These are phyloP conservation scores for Calocybe gangraenosa DNA, from an alignment of 768 basidiomycete genomes.

Conservation along the genomic window DNA sequence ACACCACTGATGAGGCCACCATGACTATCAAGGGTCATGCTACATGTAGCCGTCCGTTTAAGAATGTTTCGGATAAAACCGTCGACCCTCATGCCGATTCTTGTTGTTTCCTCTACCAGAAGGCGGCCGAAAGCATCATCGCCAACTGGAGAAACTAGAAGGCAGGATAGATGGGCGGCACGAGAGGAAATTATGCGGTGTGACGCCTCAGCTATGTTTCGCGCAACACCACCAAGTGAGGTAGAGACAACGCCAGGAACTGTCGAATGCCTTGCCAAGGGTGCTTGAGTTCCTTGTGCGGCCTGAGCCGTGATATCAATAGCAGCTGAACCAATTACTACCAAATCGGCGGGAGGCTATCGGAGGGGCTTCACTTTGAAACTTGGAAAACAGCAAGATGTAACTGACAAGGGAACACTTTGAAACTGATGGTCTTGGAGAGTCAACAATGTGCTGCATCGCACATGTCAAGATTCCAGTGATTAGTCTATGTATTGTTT, in stretches of 20 bases:
- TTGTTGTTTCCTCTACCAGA: constrained; percentile 50
- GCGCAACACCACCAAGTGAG: constrained; percentile 83
- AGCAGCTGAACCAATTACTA: constrained; percentile 84
- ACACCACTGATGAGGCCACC: constrained; percentile 82
- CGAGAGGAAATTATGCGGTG: constrained; percentile 52
- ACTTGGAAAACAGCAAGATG: background rate
- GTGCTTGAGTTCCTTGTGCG: constrained; percentile 25
- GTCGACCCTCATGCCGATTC: constrained; percentile 77
- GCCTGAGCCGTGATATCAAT: constrained; percentile 78
- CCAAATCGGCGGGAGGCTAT: constrained; percentile 41
- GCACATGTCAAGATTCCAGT: background rate
- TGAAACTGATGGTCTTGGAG: constrained; percentile 2
- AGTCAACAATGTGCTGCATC: background rate
- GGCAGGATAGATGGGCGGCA: constrained; percentile 31
- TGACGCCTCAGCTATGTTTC: constrained; percentile 93
- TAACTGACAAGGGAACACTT: constrained; percentile 7
- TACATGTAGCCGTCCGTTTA: constrained; percentile 76
- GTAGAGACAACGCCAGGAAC: constrained; percentile 72
- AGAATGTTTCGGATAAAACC: constrained; percentile 45
- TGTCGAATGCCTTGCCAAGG: constrained; percentile 57
- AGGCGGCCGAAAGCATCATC: constrained; percentile 73
- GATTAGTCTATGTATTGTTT: constrained; percentile 3
- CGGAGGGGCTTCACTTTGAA: constrained; percentile 1
- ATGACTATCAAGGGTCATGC: constrained; percentile 68
- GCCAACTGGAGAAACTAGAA: constrained; percentile 77